Percentiles rank a stretch among this genome's conserved stretches.
These are phyloP conservation scores for Camellia oleifera DNA, from an alignment of 179 eudicot species.

Conservation along the genomic window DNA sequence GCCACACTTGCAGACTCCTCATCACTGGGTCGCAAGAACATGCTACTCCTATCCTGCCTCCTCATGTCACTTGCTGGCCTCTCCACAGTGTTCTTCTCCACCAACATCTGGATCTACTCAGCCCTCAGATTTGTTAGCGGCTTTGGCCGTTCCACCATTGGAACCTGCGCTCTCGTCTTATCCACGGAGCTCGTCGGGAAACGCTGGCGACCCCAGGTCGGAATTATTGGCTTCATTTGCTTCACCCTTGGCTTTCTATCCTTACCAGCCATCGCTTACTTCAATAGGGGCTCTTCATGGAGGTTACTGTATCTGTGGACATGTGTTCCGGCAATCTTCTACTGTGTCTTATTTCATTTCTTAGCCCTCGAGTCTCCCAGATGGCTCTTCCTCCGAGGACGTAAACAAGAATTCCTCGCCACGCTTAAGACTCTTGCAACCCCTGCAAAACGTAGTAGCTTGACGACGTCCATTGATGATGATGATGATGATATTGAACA, in stretches of 20 bases:
- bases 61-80: constrained; percentile 57
- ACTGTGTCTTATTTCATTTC: constrained; percentile 33
- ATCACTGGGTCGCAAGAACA: constrained; percentile 58
- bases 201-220: constrained; percentile 57
- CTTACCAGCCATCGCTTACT: constrained; percentile 57
- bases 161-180: constrained; percentile 60
- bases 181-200: constrained; percentile 68
- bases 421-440: constrained; percentile 35
- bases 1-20: constrained; percentile 65
- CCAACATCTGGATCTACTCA: constrained; percentile 53
- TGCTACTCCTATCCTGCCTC: constrained; percentile 38
- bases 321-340: constrained; percentile 41
- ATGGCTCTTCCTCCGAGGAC: constrained; percentile 66
- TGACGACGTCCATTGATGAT: too few relatives aligned
- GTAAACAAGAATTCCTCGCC: constrained; percentile 42
- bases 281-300: constrained; percentile 47
- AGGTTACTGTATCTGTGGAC: constrained; percentile 54
- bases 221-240: constrained; percentile 51
- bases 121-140: constrained; percentile 49
- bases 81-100: constrained; percentile 34
- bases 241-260: constrained; percentile 62
- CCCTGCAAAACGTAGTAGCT: background rate
- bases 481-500: too few relatives aligned
- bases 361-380: constrained; percentile 63
- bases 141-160: constrained; percentile 58